These are phyloP conservation scores for Ogataea neopini DNA, from an alignment of 805 yeast genomes.

Conservation along the genomic window DNA sequence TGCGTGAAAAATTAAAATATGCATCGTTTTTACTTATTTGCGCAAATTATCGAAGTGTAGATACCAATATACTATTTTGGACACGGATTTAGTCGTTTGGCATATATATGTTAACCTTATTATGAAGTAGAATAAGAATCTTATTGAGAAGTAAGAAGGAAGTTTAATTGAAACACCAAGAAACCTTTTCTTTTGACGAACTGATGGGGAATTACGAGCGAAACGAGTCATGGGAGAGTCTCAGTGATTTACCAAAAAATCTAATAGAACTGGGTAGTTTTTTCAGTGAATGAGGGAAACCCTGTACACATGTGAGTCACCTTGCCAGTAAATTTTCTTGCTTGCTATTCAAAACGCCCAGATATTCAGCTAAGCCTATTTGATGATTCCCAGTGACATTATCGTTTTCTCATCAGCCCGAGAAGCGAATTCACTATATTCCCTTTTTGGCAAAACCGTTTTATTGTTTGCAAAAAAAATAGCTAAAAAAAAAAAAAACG, in stretches of 20 bases:
- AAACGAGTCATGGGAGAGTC: too few relatives aligned
- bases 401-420: not conserved
- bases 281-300: too few relatives aligned
- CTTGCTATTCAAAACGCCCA: not conserved
- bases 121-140: too few relatives aligned
- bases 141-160: too few relatives aligned
- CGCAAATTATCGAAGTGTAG: not conserved
- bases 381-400: not conserved
- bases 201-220: too few relatives aligned
- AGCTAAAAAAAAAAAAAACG: not conserved
- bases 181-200: too few relatives aligned
- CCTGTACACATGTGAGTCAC: too few relatives aligned
- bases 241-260: too few relatives aligned
- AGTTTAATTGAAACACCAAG: too few relatives aligned
- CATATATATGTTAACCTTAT: too few relatives aligned
- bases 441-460: slow-evolving; percentile 1
- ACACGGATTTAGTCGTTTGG: not conserved
- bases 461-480: slow-evolving; percentile 1
- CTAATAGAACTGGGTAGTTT: too few relatives aligned
- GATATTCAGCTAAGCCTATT: not conserved
- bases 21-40: not conserved
- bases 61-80: not conserved
- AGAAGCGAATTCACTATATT: not conserved
- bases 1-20: not conserved
- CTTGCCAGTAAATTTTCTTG: too few relatives aligned